A percentile compares a stretch with the other conserved stretches of the same genome.
These are phyloP conservation scores for Leccinellum rugosiceps DNA, from an alignment of 768 basidiomycete genomes.

Conservation along the genomic window DNA sequence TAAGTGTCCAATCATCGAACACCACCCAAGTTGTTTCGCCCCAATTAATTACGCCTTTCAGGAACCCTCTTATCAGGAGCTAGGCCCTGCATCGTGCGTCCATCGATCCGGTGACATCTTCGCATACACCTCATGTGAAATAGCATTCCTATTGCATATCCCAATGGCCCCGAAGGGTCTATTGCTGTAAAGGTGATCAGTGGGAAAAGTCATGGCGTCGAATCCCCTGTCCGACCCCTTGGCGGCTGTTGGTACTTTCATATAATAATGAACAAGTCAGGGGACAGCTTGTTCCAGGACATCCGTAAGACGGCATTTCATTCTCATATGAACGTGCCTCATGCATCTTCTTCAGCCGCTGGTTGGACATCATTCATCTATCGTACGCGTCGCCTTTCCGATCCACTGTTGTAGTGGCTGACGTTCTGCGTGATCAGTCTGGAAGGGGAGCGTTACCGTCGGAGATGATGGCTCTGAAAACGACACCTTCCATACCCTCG, in stretches of 20 bases:
- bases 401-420: not conserved
- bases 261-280: constrained; percentile 59
- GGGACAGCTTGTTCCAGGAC: constrained; percentile 69
- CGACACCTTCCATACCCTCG: constrained; percentile 72
- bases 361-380: constrained; percentile 92
- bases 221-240: constrained; percentile 85
- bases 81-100: constrained; percentile 57
- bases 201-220: constrained; percentile 81
- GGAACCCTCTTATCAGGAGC: constrained; percentile 86
- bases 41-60: constrained; percentile 11
- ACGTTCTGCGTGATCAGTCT: constrained; percentile 20
- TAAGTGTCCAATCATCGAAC: constrained; percentile 24
- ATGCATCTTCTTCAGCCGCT: constrained; percentile 41
- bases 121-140: constrained; percentile 1
- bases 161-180: constrained; percentile 63
- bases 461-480: constrained; percentile 49
- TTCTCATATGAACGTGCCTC: not conserved
- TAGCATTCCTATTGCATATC: constrained; percentile 73
- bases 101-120: constrained; percentile 1
- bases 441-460: constrained; percentile 57
- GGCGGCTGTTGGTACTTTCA: constrained; percentile 97
- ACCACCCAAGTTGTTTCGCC: not conserved
- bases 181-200: constrained; percentile 82
- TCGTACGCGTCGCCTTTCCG: constrained; percentile 43
- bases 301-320: constrained; percentile 53